phyloP scores from a whole-genome alignment of 2,329 filamentous ascomycete genomes.

The Pyrenophora graminea region DNA sequence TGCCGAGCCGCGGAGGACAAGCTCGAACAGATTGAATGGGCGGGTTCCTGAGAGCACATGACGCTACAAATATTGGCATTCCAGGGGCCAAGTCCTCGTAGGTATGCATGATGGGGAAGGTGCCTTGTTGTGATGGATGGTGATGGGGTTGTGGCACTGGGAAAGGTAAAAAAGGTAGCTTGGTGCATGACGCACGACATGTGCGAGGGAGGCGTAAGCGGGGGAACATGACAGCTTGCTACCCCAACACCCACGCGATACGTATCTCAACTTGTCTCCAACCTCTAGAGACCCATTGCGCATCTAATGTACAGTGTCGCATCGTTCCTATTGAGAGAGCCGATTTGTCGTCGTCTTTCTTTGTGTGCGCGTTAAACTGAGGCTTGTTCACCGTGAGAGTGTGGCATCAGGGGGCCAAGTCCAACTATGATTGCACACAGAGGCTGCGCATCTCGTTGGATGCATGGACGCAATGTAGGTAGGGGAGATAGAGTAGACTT shows the following conservation, averaged over 20 bases:
- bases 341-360: too few species aligned
- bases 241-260: conserved; percentile 3
- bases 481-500: background rate
- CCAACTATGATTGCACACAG: background rate
- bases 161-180: background rate
- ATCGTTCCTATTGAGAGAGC: too few species aligned
- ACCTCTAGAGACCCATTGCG: background rate
- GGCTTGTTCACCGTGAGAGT: background rate
- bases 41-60: conserved; percentile 4
- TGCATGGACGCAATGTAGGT: background rate
- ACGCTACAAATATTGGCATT: background rate
- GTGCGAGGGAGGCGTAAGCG: conserved; percentile 12
- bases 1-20: conserved; percentile 9
- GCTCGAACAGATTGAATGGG: conserved; percentile 15
- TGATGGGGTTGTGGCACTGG: background rate
- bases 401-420: background rate
- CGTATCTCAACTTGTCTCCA: conserved; percentile 13
- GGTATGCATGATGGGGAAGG: conserved; percentile 1
- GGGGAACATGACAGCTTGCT: conserved; percentile 6
- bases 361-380: too few species aligned
- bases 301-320: background rate
- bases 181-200: conserved; percentile 1
- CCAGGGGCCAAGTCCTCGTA: conserved; percentile 6
- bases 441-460: background rate
- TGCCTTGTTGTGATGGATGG: background rate